Evolutionary conservation across 306 rosid species (phyloP).

Genomic region (Lathyrus sativus): DNA sequence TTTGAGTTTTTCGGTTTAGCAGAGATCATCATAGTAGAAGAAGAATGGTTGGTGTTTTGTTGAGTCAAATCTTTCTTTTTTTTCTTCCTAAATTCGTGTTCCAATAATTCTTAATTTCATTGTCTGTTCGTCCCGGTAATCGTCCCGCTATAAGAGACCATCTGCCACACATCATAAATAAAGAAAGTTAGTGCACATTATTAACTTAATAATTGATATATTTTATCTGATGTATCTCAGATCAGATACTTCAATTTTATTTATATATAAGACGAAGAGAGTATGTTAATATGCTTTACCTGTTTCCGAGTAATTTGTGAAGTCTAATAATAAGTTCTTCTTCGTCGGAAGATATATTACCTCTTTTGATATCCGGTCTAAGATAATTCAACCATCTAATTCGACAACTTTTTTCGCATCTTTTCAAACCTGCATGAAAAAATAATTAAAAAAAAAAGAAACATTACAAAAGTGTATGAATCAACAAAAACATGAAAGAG

Average conservation of each 20-base stretch:
- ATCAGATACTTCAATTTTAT: no score
- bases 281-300: slow-evolving; percentile 21
- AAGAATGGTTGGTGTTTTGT: not conserved
- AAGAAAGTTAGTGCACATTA: not conserved
- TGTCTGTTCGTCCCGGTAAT: slow-evolving; percentile 71
- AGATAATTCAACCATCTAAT: slow-evolving; percentile 58
- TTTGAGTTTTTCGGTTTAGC: not conserved
- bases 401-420: slow-evolving; percentile 57
- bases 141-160: slow-evolving; percentile 66
- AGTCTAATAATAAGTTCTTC: slow-evolving; percentile 63
- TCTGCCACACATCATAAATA: slow-evolving; percentile 15
- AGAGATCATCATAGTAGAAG: not conserved
- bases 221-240: no score
- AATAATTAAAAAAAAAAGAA: not conserved
- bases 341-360: slow-evolving; percentile 55
- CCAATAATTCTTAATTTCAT: slow-evolving; percentile 70
- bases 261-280: not conserved
- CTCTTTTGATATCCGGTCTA: slow-evolving; percentile 57
- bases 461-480: not conserved
- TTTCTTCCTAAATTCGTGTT: slow-evolving; percentile 48
- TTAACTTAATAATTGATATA: not conserved
- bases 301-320: slow-evolving; percentile 59
- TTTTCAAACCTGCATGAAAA: slow-evolving; percentile 43
- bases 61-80: slow-evolving; percentile 29
- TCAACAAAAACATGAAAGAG: not conserved